A percentile compares a stretch with the other conserved stretches of the same genome.
Conservation (phyloP, 176 grass and related monocot genomes). For the Urochloa ruziziensis region DNA sequence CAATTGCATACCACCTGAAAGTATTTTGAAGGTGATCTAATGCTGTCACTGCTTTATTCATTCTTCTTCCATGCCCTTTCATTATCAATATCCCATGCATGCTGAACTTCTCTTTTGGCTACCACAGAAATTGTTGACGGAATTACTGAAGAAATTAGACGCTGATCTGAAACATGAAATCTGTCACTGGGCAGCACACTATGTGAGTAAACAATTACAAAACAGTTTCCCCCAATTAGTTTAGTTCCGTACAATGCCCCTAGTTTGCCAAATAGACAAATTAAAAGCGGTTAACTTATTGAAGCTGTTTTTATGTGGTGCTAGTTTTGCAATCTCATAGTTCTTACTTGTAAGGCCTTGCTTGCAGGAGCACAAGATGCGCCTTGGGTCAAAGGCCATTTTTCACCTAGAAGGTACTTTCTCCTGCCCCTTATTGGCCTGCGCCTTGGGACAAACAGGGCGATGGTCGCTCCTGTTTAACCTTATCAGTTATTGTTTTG, state of each 20-base stretch:
- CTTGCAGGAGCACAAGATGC: slow-evolving; percentile 96
- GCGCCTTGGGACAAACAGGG: no score
- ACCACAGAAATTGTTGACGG: slow-evolving; percentile 79
- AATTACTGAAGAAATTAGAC: slow-evolving; percentile 93
- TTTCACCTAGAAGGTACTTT: slow-evolving; percentile 91
- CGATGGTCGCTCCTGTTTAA: background rate
- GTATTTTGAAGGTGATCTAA: slow-evolving; percentile 83
- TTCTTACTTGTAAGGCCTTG: background rate
- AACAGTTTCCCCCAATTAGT: background rate
- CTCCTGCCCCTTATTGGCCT: background rate
- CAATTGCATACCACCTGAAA: slow-evolving; percentile 96
- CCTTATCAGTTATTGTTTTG: background rate
- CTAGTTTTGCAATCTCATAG: background rate
- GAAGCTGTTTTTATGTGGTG: background rate
- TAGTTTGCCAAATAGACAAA: background rate
- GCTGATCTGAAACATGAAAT: slow-evolving; percentile 96
- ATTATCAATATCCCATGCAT: background rate
- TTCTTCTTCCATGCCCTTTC: background rate
- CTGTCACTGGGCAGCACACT: slow-evolving; percentile 97
- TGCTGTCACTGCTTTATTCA: slow-evolving; percentile 4
- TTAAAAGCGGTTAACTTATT: background rate
- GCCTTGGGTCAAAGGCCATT: slow-evolving; percentile 86
- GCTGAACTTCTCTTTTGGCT: slow-evolving; percentile 27
- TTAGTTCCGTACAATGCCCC: background rate
- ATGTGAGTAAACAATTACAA: slow-evolving; percentile 59